Conservation (phyloP, 2,329 filamentous ascomycete species). For the Huntiella moniliformis region DNA sequence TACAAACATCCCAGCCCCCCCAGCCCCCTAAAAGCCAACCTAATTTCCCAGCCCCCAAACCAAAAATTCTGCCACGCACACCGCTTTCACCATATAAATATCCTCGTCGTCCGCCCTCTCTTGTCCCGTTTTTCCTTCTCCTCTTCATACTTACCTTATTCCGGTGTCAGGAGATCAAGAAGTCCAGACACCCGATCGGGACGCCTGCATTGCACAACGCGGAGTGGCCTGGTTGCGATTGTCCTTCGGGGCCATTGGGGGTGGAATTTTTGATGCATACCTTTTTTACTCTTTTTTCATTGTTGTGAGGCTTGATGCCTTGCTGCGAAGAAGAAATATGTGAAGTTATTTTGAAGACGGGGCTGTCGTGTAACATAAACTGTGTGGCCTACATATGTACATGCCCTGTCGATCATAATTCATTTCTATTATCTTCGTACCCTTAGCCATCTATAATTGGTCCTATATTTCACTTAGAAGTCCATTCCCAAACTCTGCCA, state of each 20-base stretch:
- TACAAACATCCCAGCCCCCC: too few relatives aligned
- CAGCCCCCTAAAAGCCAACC: too few relatives aligned
- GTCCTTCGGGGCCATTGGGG: slow-evolving; percentile 33
- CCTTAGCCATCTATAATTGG: background rate
- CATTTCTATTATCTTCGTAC: background rate
- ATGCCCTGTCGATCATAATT: background rate
- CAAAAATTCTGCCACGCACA: background rate
- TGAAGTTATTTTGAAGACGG: background rate
- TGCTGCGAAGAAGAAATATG: slow-evolving; percentile 25
- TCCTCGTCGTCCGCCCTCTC: slow-evolving; percentile 3
- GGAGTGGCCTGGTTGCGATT: slow-evolving; percentile 30
- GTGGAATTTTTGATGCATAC: slow-evolving; percentile 28
- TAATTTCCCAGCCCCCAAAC: background rate
- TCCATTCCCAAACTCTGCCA: slow-evolving; percentile 43
- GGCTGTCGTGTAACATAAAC: background rate
- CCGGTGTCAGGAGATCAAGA: slow-evolving; percentile 25
- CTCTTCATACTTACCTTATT: slow-evolving; percentile 35
- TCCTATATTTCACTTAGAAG: slow-evolving; percentile 23
- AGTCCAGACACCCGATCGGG: slow-evolving; percentile 22
- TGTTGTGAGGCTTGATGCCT: slow-evolving; percentile 20
- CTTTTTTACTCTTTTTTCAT: slow-evolving; percentile 24
- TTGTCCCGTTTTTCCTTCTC: slow-evolving; percentile 18
- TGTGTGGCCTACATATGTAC: background rate
- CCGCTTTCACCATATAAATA: slow-evolving; percentile 18
- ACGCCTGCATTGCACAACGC: slow-evolving; percentile 36